Evolutionary conservation across 2,329 filamentous ascomycete genomes (phyloP), one percentile per base, ranked within the genome.

Genomic region (Ilyonectria mors-panacis): DNA sequence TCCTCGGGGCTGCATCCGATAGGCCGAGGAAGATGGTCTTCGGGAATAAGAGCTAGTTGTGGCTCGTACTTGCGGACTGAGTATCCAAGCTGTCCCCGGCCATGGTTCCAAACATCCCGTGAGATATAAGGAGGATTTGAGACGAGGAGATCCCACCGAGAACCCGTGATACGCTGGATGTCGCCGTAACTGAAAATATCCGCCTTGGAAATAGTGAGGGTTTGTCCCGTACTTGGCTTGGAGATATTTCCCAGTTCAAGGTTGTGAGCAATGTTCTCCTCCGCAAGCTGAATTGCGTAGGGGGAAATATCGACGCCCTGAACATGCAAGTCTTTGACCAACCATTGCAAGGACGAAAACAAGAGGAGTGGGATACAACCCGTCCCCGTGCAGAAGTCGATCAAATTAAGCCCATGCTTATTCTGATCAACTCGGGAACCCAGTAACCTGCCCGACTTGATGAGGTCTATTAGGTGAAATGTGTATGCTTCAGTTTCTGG

Each of bases 111-210:
- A 10, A 80, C 74, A 44, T 78, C 71, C 0, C 85, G 82, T 2
- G 94, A 97, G 57, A 98, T 91, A 78, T 98, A 98, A 0, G 96
- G 96, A 17, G 96, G 96, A 76, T 99, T 99, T 1, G 93, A 93
- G 39, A 96, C 88, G 1, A 99, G 81, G 4, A 98, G 81, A 68
- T 97, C 91, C 75, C 78, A 86, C 3, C 42, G 71, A 17, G 53
- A 58, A 9, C 50, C 47, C 1, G 76, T 50, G 2, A 82, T 65
- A 2, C 63, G 35, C 3, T 68, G 48, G 59, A 85, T 78, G 67
- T 80, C 81, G 37, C 72, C 75, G 17, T 85, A 79, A 7, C 77
- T 75, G 67, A 89, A 89, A 15, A 90, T 78, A 65, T 90, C 81
- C 1, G 83, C 86, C 19, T 80, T 76, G 17, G 78, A 73, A 68